Evolutionary conservation across 2,329 filamentous ascomycete species (phyloP), one percentile per base, ranked within the genome.

Genomic region (Penicillium italicum): DNA sequence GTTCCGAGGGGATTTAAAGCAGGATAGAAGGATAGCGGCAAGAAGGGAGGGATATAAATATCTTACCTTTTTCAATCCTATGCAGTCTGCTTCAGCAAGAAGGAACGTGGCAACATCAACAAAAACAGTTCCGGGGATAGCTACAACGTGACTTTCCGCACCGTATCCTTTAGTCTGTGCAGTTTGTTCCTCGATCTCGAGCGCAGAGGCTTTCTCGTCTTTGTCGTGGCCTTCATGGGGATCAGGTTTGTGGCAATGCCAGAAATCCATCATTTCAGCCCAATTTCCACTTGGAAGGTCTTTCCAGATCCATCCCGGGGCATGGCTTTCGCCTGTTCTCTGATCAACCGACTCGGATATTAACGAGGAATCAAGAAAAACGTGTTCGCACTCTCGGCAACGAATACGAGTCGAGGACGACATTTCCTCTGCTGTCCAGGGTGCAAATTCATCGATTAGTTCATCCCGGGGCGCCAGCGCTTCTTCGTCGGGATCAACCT

Each of bases 261-360:
- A 99, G 65, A 99, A 96, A 72, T 99, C 95, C 94, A 99, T 99
- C 92, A 99, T 96, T 76, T 99, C 94, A 0, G 94, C 95, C 94
- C 94, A 99, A 68, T 96, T 93, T 66, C 96, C 91, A 68, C 91
- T 96, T 0, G 94, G 94, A 18, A 99, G 77, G 68, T 99, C 91
- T 74, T 93, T 96, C 93, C 94, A 99, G 36, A 76, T 72, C 37
- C 72, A 75, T 8, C 84, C 76, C 4, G 49, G 63, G 8, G 8
- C 5, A 18, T 4, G 12, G 20, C 9, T 4, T 53, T 40, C 8
- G 30, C 20, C 7, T n/a, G 24, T 12, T n/a, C 20, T 9, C 9
- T 14, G 20, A 24, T 28, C 31, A 24, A n/a, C 20, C 7, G 34
- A 33, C 11, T 36, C 5, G 5, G 37, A 12, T 37, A 30, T 49